Base-by-base conservation (phyloP, 2,329 filamentous ascomycete genomes). In the Penicillium sp. region DNA sequence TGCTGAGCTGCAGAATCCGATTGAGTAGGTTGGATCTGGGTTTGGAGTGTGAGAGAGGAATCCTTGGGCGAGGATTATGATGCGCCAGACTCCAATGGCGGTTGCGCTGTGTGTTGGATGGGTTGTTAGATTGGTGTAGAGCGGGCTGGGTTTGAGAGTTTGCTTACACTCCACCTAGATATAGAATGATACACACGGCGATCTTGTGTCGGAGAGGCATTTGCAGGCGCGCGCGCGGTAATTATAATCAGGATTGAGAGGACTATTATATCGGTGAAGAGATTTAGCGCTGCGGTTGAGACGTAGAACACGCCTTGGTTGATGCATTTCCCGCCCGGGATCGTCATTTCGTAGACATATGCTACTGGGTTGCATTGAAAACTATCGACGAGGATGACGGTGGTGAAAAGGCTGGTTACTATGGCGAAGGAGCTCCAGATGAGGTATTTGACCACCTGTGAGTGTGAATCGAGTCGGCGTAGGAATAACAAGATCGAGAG, bases 211-310 rank as follows among this genome's bases (percentile, higher is more conserved):
- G 57, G 1, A 64, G 27, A 0, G 68, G 64, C 62, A 73, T 69
- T 19, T 68, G 69, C 7, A 74, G 60, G 6, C 55, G 58, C 50
- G 61, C 70, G 31, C 50, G 61, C 70, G 31, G 66, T 70, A 23
- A 73, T 72, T 21, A 69, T 61, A n/a, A 66, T 64, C 1, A 71
- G 71, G 8, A 74, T 68, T 0, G 65, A 59, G 2, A 74, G 49
- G 1, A 73, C 66, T 36, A 72, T 53, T 2, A 70, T 15, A 29
- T 73, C 70, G 3, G 70, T 72, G 50, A 72, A 63, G n/a, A 73
- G 61, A 34, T 70, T 66, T 1, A 68, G 45, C 4, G 63, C 65
- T 1, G 66, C 68, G 0, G 63, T 68, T 2, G 63, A 62, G 1
- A 72, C 63, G 44, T 65, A 71, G 49, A 73, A 71, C 1, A 52